Evolutionary conservation across 257 asterid species (phyloP).

Genomic region (Echites panduratus): DNA sequence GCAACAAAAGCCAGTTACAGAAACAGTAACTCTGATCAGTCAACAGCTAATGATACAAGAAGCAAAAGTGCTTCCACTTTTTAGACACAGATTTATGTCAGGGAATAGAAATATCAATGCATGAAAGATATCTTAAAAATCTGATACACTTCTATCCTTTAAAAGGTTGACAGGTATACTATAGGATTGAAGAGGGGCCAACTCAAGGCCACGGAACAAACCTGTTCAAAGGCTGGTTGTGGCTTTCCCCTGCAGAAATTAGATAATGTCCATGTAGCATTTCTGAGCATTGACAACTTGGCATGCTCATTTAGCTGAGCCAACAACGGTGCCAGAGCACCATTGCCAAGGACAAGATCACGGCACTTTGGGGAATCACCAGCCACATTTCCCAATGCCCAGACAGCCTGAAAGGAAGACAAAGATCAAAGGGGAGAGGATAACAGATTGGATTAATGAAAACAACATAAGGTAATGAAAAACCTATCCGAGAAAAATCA

Average conservation of each 20-base stretch:
- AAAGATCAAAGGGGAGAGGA: neutral
- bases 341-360: slow-evolving; percentile 72
- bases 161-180: neutral
- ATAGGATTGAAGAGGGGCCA: neutral
- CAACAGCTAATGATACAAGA: neutral
- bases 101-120: neutral
- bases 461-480: neutral
- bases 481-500: neutral
- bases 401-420: slow-evolving; percentile 57
- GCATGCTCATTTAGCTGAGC: slow-evolving; percentile 77
- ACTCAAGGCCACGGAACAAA: slow-evolving; percentile 18
- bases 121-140: neutral
- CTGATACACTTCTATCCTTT: neutral
- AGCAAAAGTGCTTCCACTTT: neutral
- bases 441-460: neutral
- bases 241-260: slow-evolving; percentile 96
- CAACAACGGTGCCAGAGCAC: slow-evolving; percentile 70
- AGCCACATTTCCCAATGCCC: slow-evolving; percentile 96
- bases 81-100: neutral
- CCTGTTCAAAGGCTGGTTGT: slow-evolving; percentile 87
- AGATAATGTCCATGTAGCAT: slow-evolving; percentile 93
- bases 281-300: slow-evolving; percentile 80
- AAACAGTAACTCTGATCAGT: neutral
- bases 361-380: slow-evolving; percentile 93
- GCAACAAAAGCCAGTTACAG: neutral